These are phyloP conservation scores for Apiotrichum brassicae DNA, from an alignment of 1,284 basidiomycete genomes.

Conservation along the genomic window DNA sequence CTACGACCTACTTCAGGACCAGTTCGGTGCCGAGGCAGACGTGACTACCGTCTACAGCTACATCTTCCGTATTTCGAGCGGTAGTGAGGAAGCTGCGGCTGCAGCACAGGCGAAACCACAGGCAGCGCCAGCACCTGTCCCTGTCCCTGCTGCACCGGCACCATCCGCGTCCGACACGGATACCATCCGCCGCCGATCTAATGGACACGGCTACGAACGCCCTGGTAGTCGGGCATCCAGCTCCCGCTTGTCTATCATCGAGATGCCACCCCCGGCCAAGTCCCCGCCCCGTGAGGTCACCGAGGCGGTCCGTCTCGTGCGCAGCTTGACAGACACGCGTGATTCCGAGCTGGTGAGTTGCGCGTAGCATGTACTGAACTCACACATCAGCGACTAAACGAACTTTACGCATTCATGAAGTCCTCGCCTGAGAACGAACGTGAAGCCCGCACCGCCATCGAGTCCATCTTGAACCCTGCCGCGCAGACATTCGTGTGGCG, in stretches of 20 bases:
- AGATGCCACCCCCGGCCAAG: conserved; percentile 18
- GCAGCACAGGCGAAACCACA: conserved; percentile 24
- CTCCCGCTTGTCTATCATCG: conserved; percentile 32
- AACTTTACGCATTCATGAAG: conserved; percentile 89
- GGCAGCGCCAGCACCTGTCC: conserved; percentile 60
- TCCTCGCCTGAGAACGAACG: conserved; percentile 79
- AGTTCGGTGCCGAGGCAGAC: conserved; percentile 46
- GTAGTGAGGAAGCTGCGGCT: conserved; percentile 64
- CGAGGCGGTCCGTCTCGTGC: conserved; percentile 35
- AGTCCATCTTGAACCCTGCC: conserved; percentile 27
- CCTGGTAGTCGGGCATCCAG: conserved; percentile 14
- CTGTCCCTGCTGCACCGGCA: conserved; percentile 47
- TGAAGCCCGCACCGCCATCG: conserved; percentile 60
- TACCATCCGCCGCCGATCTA: neutral
- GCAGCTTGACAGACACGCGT: conserved; percentile 70
- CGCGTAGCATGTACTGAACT: conserved; percentile 22
- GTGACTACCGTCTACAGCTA: conserved; percentile 49
- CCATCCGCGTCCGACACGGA: conserved; percentile 2
- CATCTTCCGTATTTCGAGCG: conserved; percentile 60
- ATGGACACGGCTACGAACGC: conserved; percentile 5
- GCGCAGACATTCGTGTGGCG: conserved; percentile 38
- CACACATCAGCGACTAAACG: conserved; percentile 88
- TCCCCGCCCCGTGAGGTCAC: conserved; percentile 52
- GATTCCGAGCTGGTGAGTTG: conserved; percentile 66
- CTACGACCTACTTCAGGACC: conserved; percentile 38